Percentiles rank a stretch among this genome's conserved stretches.
Evolutionary conservation across 108 stramenopile species (phyloP).

Genomic region (Mediolabrus comicus): DNA sequence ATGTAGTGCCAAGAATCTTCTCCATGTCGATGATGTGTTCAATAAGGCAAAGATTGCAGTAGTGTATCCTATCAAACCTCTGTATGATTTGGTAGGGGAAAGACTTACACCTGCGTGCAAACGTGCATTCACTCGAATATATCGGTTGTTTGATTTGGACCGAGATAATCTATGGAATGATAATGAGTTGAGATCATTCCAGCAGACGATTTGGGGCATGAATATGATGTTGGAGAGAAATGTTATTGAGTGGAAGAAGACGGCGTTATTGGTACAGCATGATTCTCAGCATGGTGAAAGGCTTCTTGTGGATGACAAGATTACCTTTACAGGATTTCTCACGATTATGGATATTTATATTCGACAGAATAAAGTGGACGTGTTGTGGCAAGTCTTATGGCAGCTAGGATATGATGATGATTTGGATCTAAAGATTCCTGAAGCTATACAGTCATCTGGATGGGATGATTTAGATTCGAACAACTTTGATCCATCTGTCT

Average conservation of each 20-base stretch:
- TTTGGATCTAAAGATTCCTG: conserved; percentile 59
- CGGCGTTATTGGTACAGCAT: conserved; percentile 41
- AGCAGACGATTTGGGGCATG: conserved; percentile 62
- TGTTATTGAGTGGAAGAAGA: conserved; percentile 76
- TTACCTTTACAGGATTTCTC: conserved; percentile 76
- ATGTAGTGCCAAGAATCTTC: conserved; percentile 77
- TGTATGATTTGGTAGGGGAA: conserved; percentile 73
- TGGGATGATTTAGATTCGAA: conserved; percentile 2
- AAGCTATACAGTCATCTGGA: conserved; percentile 30
- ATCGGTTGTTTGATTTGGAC: conserved; percentile 75
- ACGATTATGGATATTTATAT: conserved; percentile 84
- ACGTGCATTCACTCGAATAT: conserved; percentile 72
- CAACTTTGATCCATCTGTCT: conserved; percentile 22
- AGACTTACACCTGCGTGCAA: conserved; percentile 55
- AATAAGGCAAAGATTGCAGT: conserved; percentile 77
- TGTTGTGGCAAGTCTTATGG: conserved; percentile 78
- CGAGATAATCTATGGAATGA: conserved; percentile 75
- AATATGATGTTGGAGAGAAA: conserved; percentile 61
- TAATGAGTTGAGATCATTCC: conserved; percentile 72
- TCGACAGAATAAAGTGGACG: conserved; percentile 75
- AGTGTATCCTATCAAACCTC: conserved; percentile 64
- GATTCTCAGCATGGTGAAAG: conserved; percentile 28
- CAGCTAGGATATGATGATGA: conserved; percentile 76
- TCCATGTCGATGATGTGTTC: conserved; percentile 78
- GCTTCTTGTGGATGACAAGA: conserved; percentile 66